Evolutionary conservation across 2,329 filamentous ascomycete species (phyloP).

Genomic region (Phaeoacremonium minimum): DNA sequence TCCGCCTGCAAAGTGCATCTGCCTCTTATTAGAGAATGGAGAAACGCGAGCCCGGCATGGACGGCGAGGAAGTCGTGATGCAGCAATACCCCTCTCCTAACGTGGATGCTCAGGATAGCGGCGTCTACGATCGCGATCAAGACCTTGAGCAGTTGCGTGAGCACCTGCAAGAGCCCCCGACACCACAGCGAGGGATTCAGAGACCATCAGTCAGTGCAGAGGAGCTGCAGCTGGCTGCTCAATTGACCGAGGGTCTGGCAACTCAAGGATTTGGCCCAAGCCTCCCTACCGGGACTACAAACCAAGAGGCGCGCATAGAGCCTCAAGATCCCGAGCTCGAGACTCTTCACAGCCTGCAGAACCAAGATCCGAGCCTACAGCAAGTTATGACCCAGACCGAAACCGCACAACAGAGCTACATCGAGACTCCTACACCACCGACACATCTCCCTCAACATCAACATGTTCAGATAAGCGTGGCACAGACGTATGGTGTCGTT

Average conservation of each 20-base stretch:
- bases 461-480: conserved; percentile 32
- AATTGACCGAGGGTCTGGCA: conserved; percentile 43
- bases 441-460: conserved; percentile 24
- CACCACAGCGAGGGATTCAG: conserved; percentile 34
- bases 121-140: conserved; percentile 9
- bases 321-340: conserved; percentile 9
- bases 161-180: conserved; percentile 26
- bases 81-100: conserved; percentile 8
- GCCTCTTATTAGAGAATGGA: too few species aligned
- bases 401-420: conserved; percentile 16
- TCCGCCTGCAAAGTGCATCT: too few species aligned
- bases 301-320: conserved; percentile 16
- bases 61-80: neutral
- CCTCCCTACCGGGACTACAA: conserved; percentile 41
- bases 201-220: conserved; percentile 41
- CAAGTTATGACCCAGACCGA: conserved; percentile 17
- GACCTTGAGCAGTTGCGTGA: conserved; percentile 15
- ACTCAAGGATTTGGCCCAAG: conserved; percentile 18
- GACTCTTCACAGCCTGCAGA: conserved; percentile 12
- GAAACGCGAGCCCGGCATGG: neutral
- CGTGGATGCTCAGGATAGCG: conserved; percentile 3
- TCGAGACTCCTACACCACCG: conserved; percentile 16
- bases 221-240: conserved; percentile 54
- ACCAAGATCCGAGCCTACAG: conserved; percentile 5
- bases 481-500: conserved; percentile 39